Base-by-base conservation (phyloP, 2,329 filamentous ascomycete species). In the Monilinia polystroma region DNA sequence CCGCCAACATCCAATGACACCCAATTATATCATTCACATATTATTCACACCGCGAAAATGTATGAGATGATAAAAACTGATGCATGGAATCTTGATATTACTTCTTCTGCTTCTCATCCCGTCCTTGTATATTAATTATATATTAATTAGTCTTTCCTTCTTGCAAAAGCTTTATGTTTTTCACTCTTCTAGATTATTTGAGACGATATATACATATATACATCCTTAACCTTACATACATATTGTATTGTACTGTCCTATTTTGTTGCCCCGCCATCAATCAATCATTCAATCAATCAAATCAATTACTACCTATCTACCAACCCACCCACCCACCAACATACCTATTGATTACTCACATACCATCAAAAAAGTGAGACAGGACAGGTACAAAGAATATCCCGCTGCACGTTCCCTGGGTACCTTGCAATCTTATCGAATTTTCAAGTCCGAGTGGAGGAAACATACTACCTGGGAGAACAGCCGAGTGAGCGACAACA, bases 1-100 rank as follows among this genome's bases (percentile, higher is more conserved):
- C 41, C 16, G 18, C 43, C 43, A 47, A 35, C 26, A 23, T 43
- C 14, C 16, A 18, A 14, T 23, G 26, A 41, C 47, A 32, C 32
- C 59, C 47, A 63, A 52, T 52, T 41, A 62, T 18, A 52, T 62
- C 23, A 26, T 63, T 62, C 59, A 52, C 41, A 38, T 18, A 52
- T 52, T 38, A 20, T 63, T 62, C 59, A 52, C 16, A 63, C 29
- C 14, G 29, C 14, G 47, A 49, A 38, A 38, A 47, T 59, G 45
- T 18, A 43, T 51, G 45, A 51, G 23, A 49, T 43, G 41, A 43
- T 43, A 43, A 4, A 43, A 51, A 51, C 8, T n/a, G 51, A 62
- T 52, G 45, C 18, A 51, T 35, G 29, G 18, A 18, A 12, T 45
- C 16, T 12, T 45, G 20, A 1, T 43, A 41, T 29, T 43, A 3